phyloP scores from a whole-genome alignment of 2,329 filamentous ascomycete species.

The Fusarium dlaminii region DNA sequence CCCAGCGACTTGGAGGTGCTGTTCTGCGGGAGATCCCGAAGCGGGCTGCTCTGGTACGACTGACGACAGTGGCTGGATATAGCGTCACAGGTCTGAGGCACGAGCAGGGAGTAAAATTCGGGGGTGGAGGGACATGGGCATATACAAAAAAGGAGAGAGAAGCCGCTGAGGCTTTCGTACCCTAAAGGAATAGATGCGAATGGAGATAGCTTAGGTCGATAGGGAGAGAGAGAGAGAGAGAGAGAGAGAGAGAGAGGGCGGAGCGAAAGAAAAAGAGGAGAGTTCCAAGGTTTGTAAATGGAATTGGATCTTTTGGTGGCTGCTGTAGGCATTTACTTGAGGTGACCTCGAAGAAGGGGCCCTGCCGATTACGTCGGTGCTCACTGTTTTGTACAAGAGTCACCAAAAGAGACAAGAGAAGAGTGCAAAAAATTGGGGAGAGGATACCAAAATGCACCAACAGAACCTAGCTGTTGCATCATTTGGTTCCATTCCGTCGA shows the following conservation, averaged over 20 bases:
- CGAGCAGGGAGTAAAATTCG: constrained; percentile 25
- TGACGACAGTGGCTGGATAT: constrained; percentile 44
- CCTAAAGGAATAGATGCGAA: not conserved
- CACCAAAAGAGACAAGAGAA: constrained; percentile 24
- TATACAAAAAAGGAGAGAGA: not conserved
- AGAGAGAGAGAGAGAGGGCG: not conserved
- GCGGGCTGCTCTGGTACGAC: constrained; percentile 36
- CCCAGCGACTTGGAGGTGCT: not conserved
- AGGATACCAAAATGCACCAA: not conserved
- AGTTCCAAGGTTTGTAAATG: not conserved
- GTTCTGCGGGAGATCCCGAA: constrained; percentile 43
- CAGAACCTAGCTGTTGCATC: constrained; percentile 34
- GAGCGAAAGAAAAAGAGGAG: not conserved
- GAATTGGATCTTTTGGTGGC: not conserved
- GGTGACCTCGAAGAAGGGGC: constrained; percentile 1
- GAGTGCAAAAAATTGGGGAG: constrained; percentile 22
- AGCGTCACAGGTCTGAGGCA: constrained; percentile 29
- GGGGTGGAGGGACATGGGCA: not conserved
- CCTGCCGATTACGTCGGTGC: constrained; percentile 37
- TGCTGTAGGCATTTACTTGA: not conserved
- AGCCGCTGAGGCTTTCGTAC: not conserved
- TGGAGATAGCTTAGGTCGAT: not conserved
- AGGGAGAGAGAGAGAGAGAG: not conserved
- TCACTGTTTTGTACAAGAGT: constrained; percentile 32
- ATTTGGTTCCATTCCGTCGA: constrained; percentile 32